Evolutionary conservation across 331 rosid genomes (phyloP).

Genomic region (Acacia pycnantha): DNA sequence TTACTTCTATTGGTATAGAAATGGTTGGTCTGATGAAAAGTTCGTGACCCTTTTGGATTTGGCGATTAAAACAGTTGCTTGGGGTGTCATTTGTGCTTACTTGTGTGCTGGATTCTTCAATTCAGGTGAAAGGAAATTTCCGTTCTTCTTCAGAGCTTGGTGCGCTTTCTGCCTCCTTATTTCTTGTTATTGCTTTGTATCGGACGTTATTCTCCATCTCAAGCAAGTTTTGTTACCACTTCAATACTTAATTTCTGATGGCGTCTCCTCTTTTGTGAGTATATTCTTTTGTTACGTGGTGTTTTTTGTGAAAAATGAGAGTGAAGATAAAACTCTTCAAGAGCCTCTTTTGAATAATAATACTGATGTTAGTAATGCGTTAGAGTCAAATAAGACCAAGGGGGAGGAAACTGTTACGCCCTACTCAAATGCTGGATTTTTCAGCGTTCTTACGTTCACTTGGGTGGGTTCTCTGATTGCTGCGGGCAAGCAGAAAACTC

Average conservation of each 20-base stretch:
- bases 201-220: not conserved
- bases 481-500: constrained; percentile 62
- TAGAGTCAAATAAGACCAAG: constrained; percentile 26
- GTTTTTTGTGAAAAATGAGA: constrained; percentile 43
- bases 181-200: not conserved
- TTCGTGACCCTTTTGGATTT: not conserved
- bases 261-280: constrained; percentile 40
- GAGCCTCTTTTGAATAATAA: constrained; percentile 74
- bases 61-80: not conserved
- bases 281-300: constrained; percentile 55
- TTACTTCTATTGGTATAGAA: not conserved
- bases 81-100: not conserved
- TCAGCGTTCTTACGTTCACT: constrained; percentile 70
- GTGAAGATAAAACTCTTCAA: constrained; percentile 35
- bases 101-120: not conserved
- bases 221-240: not conserved
- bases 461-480: constrained; percentile 78
- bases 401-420: constrained; percentile 73
- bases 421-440: constrained; percentile 71
- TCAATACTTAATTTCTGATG: not conserved
- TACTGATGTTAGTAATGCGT: not conserved
- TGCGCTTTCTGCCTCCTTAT: not conserved
- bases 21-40: not conserved
- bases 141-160: not conserved
- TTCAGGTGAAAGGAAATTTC: not conserved